These are phyloP conservation scores for Acer saccharum DNA, from an alignment of 345 rosid genomes.

Conservation along the genomic window DNA sequence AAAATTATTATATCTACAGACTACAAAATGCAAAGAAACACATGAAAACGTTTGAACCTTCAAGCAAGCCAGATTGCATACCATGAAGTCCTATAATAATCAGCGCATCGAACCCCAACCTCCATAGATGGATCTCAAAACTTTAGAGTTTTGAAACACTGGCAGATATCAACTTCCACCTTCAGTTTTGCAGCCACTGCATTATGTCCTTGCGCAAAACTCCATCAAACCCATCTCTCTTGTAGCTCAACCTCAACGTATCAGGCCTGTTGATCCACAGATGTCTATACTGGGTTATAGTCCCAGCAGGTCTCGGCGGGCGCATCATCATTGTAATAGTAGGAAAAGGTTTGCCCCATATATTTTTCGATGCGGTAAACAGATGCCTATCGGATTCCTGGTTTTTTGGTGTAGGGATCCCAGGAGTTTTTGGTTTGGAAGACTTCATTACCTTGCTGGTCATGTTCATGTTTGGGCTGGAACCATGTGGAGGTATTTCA, in stretches of 20 bases:
- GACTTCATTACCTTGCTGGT: slow-evolving; percentile 40
- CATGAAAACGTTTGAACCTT: not conserved
- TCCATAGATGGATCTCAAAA: not conserved
- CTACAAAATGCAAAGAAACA: not conserved
- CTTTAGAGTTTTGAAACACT: slow-evolving; percentile 4
- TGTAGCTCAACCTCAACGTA: slow-evolving; percentile 28
- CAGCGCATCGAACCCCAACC: not conserved
- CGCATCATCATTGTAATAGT: slow-evolving; percentile 64
- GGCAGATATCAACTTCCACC: slow-evolving; percentile 4
- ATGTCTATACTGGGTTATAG: slow-evolving; percentile 61
- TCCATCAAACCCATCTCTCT: slow-evolving; percentile 37
- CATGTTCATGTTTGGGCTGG: slow-evolving; percentile 36
- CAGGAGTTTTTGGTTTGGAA: slow-evolving; percentile 41
- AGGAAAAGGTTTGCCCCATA: slow-evolving; percentile 58
- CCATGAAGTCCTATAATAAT: not conserved
- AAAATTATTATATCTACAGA: not conserved
- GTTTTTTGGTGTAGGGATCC: slow-evolving; percentile 40
- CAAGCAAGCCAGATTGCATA: not conserved
- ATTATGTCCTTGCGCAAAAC: slow-evolving; percentile 71
- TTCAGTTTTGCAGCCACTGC: slow-evolving; percentile 58
- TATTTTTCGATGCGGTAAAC: slow-evolving; percentile 48
- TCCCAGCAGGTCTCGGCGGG: slow-evolving; percentile 52
- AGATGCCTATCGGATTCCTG: slow-evolving; percentile 54
- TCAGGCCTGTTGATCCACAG: slow-evolving; percentile 28
- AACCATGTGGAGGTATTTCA: slow-evolving; percentile 27